Conservation (phyloP, 1,139 yeast genomes). For the Nematodospora anomalae region DNA sequence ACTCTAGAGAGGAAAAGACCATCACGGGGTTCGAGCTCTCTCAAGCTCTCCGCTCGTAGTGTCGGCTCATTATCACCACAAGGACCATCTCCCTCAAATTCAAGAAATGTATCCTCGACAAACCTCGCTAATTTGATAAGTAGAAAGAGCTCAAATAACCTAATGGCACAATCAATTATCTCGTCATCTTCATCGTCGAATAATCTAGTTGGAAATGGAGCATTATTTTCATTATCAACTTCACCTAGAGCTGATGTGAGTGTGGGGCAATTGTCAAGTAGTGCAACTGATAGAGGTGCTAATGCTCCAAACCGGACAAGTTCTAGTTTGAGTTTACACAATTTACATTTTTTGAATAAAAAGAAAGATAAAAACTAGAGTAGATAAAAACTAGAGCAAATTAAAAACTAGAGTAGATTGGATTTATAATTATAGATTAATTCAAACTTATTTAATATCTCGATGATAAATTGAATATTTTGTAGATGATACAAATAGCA, state of each 20-base stretch:
- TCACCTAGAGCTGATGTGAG: slow-evolving; percentile 11
- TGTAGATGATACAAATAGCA: no score
- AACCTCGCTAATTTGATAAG: slow-evolving; percentile 18
- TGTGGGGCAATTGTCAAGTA: slow-evolving; percentile 26
- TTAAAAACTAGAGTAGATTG: no score
- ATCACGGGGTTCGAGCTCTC: slow-evolving; percentile 24
- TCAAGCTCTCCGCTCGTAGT: slow-evolving; percentile 17
- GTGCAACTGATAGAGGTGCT: slow-evolving; percentile 36
- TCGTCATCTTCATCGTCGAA: slow-evolving; percentile 6
- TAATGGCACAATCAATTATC: slow-evolving; percentile 1
- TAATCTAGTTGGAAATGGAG: background rate
- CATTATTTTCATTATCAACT: slow-evolving; percentile 3
- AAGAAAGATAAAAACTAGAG: slow-evolving; percentile 20
- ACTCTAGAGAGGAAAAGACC: slow-evolving; percentile 13
- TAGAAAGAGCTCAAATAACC: slow-evolving; percentile 9
- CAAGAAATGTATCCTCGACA: slow-evolving; percentile 28
- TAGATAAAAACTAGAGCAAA: no score
- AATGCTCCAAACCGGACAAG: slow-evolving; percentile 24
- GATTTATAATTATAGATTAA: no score
- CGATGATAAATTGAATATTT: no score
- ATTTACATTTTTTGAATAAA: slow-evolving; percentile 29
- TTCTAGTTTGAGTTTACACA: slow-evolving; percentile 30
- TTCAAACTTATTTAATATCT: no score
- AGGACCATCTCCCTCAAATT: slow-evolving; percentile 29
- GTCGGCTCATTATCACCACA: slow-evolving; percentile 8